Conservation (phyloP, 148 eudicot species). For the Talinum fruticosum region DNA sequence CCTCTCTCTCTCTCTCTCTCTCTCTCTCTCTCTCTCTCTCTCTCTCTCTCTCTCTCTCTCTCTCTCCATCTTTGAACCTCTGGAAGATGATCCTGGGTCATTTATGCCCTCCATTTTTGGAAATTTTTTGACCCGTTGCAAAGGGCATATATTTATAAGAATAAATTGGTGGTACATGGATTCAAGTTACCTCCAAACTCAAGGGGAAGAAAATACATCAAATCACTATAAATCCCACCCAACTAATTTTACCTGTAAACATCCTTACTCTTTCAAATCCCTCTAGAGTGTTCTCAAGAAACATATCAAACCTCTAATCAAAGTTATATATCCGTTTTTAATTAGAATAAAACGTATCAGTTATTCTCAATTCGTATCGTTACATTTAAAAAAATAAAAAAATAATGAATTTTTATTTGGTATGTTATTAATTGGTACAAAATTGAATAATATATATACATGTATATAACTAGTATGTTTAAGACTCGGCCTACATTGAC, state of each 20-base stretch:
- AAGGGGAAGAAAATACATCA: background rate
- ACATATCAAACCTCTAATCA: too few relatives aligned
- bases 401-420: too few relatives aligned
- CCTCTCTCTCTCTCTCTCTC: background rate
- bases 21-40: background rate
- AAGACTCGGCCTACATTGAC: too few relatives aligned
- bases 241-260: background rate
- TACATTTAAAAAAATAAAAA: too few relatives aligned
- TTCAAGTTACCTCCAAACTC: background rate
- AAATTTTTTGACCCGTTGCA: background rate
- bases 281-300: background rate
- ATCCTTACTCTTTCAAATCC: background rate
- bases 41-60: background rate
- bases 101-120: slow-evolving; percentile 1
- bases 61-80: background rate
- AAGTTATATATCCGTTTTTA: too few relatives aligned
- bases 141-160: background rate
- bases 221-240: background rate
- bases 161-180: background rate
- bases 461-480: too few relatives aligned
- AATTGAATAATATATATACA: too few relatives aligned
- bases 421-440: too few relatives aligned
- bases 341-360: too few relatives aligned
- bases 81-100: background rate
- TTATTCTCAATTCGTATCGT: too few relatives aligned